Evolutionary conservation across 345 rosid species (phyloP), one percentile per base, ranked within the genome.

Genomic region (Pelargonium nanum): DNA sequence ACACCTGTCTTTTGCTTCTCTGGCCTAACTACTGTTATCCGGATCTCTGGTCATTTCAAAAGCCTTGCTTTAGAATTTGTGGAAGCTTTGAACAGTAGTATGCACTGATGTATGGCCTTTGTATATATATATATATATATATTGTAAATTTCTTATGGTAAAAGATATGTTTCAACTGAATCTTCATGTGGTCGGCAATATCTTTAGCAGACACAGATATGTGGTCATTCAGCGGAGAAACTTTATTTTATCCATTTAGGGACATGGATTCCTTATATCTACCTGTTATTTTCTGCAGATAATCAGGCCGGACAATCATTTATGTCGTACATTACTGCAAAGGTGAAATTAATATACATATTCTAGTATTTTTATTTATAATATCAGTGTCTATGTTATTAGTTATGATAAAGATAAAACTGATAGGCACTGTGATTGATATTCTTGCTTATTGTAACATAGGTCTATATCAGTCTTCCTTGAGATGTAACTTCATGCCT

Each of bases 311-410:
- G 96, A 64, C 77, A 83, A 66, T 82, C 82, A 32, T 83, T 85
- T 74, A 68, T 75, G 68, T 86, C 95, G 45, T 86, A 75, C 66
- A 78, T 91, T 54, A 82, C 92, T 59, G 88, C 95, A 26, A 91
- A 91, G 96, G 98, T 88, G 69, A 76, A n/a, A n/a, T n/a, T n/a
- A n/a, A n/a, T n/a, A n/a, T n/a, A n/a, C n/a, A n/a, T n/a, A n/a
- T n/a, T n/a, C n/a, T n/a, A n/a, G n/a, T n/a, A n/a, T n/a, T n/a
- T n/a, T n/a, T n/a, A n/a, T n/a, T n/a, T n/a, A n/a, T n/a, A n/a
- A n/a, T n/a, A n/a, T n/a, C n/a, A n/a, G n/a, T n/a, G n/a, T n/a
- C n/a, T n/a, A n/a, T n/a, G n/a, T 40, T 6, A 40, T 40, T 15
- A 40, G 7, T 40, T 6, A 12, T 17, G 48, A 40, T 40, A 40